Evolutionary conservation across 2,329 filamentous ascomycete genomes (phyloP).

Genomic region (Monosporascus sp.): DNA sequence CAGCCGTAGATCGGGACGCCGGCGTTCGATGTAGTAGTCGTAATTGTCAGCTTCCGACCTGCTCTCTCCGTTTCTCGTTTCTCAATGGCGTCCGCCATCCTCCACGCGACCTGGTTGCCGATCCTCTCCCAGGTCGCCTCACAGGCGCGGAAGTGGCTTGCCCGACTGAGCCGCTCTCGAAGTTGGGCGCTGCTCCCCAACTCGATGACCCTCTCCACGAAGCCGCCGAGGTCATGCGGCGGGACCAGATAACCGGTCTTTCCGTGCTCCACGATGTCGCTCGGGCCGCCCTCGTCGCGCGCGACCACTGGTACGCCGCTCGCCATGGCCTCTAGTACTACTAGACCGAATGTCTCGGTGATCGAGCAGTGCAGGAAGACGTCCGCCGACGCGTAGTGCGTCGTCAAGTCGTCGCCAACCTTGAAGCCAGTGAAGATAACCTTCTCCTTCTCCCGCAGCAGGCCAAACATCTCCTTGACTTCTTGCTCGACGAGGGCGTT

Average conservation of each 20-base stretch:
- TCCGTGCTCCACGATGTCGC: constrained; percentile 58
- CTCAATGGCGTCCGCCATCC: constrained; percentile 51
- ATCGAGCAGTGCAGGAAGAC: constrained; percentile 68
- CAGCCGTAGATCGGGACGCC: constrained; percentile 37
- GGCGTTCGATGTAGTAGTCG: constrained; percentile 1
- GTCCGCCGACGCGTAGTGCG: constrained; percentile 63
- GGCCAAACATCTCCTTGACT: constrained; percentile 55
- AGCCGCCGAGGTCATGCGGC: constrained; percentile 54
- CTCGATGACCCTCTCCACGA: constrained; percentile 48
- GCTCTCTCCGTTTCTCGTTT: constrained; percentile 34
- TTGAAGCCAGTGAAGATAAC: constrained; percentile 65
- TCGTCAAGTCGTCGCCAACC: constrained; percentile 54
- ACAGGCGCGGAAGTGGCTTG: constrained; percentile 52
- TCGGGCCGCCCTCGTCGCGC: constrained; percentile 64
- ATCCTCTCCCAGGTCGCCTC: constrained; percentile 68
- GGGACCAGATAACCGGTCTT: constrained; percentile 57
- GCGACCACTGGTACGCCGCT: constrained; percentile 66
- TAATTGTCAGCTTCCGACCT: constrained; percentile 20
- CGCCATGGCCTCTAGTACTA: constrained; percentile 67
- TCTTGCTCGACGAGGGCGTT: constrained; percentile 58
- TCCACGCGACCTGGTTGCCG: constrained; percentile 64
- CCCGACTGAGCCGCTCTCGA: constrained; percentile 39
- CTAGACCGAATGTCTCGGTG: constrained; percentile 67
- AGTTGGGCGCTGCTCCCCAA: constrained; percentile 42
- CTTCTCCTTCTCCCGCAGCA: constrained; percentile 41